phyloP scores from a whole-genome alignment of 305 asterid genomes.

The Ilex paraguariensis region DNA sequence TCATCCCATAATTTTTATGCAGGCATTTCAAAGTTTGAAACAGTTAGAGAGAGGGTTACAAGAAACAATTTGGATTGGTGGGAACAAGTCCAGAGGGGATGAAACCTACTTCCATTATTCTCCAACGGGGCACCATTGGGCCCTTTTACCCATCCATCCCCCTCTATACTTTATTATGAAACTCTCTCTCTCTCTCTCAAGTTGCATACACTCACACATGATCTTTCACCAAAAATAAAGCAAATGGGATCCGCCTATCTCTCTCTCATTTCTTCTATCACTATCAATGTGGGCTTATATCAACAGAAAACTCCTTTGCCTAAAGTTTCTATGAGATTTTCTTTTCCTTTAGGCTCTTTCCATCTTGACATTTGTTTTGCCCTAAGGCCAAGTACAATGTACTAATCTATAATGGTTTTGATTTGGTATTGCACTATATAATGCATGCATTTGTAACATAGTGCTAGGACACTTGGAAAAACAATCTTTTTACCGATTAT shows the following conservation, averaged over 20 bases:
- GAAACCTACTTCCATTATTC: slow-evolving; percentile 21
- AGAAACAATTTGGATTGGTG: not conserved
- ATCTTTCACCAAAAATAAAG: slow-evolving; percentile 26
- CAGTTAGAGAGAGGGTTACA: slow-evolving; percentile 5
- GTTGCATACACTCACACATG: slow-evolving; percentile 17
- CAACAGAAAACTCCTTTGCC: slow-evolving; percentile 25
- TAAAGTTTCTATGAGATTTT: slow-evolving; percentile 10
- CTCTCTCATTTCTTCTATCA: slow-evolving; percentile 37
- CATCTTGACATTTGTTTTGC: too few species aligned
- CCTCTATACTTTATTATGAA: not conserved
- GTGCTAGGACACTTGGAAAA: too few species aligned
- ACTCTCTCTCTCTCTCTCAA: slow-evolving; percentile 1
- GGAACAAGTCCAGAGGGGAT: slow-evolving; percentile 21
- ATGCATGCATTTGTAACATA: too few species aligned
- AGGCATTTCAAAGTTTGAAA: slow-evolving; percentile 2
- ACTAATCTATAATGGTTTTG: too few species aligned
- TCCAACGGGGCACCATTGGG: slow-evolving; percentile 8
- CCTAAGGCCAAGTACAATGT: too few species aligned
- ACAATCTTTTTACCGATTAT: too few species aligned
- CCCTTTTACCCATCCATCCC: slow-evolving; percentile 1
- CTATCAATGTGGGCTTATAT: slow-evolving; percentile 40
- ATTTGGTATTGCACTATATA: too few species aligned
- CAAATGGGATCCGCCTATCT: slow-evolving; percentile 43
- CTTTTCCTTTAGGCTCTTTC: slow-evolving; percentile 1
- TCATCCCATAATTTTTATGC: slow-evolving; percentile 11